Evolutionary conservation across 257 asterid genomes (phyloP).

Genomic region (Parsonsia alboflavescens): DNA sequence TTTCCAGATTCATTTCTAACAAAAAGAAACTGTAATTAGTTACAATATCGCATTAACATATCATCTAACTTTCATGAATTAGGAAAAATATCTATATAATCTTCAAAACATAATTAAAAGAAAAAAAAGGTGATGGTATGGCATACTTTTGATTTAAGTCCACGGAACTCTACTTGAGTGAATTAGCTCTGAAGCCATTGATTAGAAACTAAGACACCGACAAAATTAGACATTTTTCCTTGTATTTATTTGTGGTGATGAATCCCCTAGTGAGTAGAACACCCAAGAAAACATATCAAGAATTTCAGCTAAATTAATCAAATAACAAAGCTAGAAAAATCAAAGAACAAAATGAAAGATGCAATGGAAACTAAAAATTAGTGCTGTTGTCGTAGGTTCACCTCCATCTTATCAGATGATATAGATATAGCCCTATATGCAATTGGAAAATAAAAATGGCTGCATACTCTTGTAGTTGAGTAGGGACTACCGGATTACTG

Average conservation of each 20-base stretch:
- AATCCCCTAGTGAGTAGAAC: constrained; percentile 9
- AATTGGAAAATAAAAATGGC: no score
- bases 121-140: no score
- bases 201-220: constrained; percentile 52
- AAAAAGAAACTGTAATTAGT: no score
- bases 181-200: no score
- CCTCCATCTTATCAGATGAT: neutral
- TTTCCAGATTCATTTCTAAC: constrained; percentile 52
- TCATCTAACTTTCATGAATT: neutral
- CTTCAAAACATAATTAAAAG: neutral
- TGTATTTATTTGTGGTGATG: constrained; percentile 5
- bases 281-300: neutral
- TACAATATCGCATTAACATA: neutral
- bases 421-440: no score
- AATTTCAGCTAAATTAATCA: neutral
- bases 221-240: constrained; percentile 54
- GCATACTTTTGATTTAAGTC: no score
- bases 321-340: no score
- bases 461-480: no score
- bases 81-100: neutral
- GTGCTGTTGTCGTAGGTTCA: neutral
- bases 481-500: no score
- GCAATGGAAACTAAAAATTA: neutral
- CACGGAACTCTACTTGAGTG: no score
- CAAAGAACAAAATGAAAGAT: neutral